A percentile compares a stretch with the other conserved stretches of the same genome.
Evolutionary conservation across 1,284 basidiomycete species (phyloP).

Genomic region (Melampsora occidentalis): DNA sequence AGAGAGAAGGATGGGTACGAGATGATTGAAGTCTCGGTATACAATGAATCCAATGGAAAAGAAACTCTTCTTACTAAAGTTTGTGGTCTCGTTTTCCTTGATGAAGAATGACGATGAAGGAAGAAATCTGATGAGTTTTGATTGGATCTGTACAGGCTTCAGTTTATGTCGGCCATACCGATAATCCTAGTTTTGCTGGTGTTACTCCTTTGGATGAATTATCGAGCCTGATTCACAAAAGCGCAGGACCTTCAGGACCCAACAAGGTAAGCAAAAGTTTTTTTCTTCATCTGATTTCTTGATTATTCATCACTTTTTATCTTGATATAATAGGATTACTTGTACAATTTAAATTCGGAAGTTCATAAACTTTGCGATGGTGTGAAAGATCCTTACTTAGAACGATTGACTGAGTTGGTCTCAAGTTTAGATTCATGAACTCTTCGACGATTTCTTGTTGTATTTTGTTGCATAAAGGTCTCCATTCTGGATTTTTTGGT

Average conservation of each 20-base stretch:
- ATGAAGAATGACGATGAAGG: not conserved
- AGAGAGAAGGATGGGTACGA: slow-evolving; percentile 41
- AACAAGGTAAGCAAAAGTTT: slow-evolving; percentile 16
- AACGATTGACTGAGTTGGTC: slow-evolving; percentile 20
- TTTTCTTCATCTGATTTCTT: no score
- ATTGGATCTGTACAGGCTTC: slow-evolving; percentile 3
- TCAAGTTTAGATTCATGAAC: not conserved
- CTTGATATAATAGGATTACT: slow-evolving; percentile 27
- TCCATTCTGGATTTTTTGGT: no score
- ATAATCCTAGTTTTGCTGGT: slow-evolving; percentile 33
- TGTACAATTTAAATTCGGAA: slow-evolving; percentile 24
- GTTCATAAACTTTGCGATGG: slow-evolving; percentile 22
- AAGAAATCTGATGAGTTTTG: not conserved
- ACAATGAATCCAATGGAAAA: slow-evolving; percentile 5
- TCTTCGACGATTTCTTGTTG: no score
- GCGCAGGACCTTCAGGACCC: slow-evolving; percentile 31
- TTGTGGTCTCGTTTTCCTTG: not conserved
- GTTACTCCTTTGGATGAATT: slow-evolving; percentile 13
- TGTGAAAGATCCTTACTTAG: slow-evolving; percentile 31
- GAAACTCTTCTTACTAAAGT: slow-evolving; percentile 19
- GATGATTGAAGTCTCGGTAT: slow-evolving; percentile 28
- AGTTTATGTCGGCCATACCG: slow-evolving; percentile 37
- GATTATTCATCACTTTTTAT: not conserved
- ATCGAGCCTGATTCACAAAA: slow-evolving; percentile 5
- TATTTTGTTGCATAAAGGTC: no score